A percentile compares a stretch with the other conserved stretches of the same genome.
Evolutionary conservation across 2,329 filamentous ascomycete species (phyloP).

Genomic region (Stagonosporopsis cucurbitacearum): DNA sequence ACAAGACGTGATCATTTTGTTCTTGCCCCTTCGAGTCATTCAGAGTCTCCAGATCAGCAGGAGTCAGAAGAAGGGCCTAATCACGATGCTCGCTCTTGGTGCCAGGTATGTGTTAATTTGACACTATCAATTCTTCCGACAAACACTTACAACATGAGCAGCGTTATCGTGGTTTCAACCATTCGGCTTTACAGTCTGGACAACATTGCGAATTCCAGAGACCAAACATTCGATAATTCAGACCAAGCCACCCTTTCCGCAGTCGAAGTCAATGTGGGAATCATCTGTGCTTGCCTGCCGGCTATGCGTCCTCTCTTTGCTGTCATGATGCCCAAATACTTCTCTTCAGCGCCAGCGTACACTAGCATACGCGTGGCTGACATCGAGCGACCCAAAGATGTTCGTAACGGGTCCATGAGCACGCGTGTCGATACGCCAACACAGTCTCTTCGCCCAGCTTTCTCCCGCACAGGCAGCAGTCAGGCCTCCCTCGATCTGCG

Average conservation of each 20-base stretch:
- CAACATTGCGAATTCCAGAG: conserved; percentile 33
- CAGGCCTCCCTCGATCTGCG: conserved; percentile 8
- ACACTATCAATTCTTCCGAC: background rate
- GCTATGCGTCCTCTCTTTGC: conserved; percentile 43
- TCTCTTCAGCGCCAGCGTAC: conserved; percentile 28
- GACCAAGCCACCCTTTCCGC: conserved; percentile 41
- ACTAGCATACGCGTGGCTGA: conserved; percentile 24
- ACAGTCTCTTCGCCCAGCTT: conserved; percentile 2
- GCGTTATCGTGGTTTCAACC: conserved; percentile 44
- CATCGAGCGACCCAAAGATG: conserved; percentile 31
- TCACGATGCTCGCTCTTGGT: conserved; percentile 48
- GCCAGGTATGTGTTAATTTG: conserved; percentile 40
- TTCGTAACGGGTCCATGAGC: conserved; percentile 14
- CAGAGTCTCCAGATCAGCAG: conserved; percentile 41
- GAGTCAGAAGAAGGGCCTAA: conserved; percentile 46
- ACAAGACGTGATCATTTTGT: conserved; percentile 42
- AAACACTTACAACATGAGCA: conserved; percentile 20
- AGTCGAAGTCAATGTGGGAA: conserved; percentile 44
- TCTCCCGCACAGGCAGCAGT: conserved; percentile 22
- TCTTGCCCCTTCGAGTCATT: conserved; percentile 42
- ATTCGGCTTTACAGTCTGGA: conserved; percentile 43
- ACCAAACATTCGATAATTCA: conserved; percentile 44
- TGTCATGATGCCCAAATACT: conserved; percentile 50
- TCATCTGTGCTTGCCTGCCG: conserved; percentile 47
- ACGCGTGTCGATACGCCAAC: conserved; percentile 18